Evolutionary conservation across 2,329 filamentous ascomycete species (phyloP).

Genomic region (Chrysosporium queenslandicum): DNA sequence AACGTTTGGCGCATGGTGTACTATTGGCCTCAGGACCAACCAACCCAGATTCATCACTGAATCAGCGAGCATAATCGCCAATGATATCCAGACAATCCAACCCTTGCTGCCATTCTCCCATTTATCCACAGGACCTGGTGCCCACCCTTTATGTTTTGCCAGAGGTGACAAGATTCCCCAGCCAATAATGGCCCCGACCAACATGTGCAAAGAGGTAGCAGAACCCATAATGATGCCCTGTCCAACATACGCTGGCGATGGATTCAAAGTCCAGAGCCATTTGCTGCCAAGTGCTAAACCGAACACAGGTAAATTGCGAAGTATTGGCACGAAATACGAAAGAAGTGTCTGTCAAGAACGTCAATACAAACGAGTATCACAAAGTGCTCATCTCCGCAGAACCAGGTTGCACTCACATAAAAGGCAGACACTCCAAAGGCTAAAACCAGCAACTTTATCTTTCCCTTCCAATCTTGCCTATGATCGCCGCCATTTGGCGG

Average conservation of each 20-base stretch:
- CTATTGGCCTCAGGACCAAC: conserved; percentile 56
- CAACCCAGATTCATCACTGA: conserved; percentile 79
- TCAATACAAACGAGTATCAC: conserved; percentile 6
- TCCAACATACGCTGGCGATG: conserved; percentile 91
- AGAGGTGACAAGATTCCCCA: conserved; percentile 87
- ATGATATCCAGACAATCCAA: conserved; percentile 95
- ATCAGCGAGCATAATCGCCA: conserved; percentile 95
- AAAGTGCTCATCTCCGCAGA: background rate
- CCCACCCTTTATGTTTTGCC: conserved; percentile 79
- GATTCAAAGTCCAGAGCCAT: conserved; percentile 95
- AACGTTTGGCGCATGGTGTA: conserved; percentile 39
- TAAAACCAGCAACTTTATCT: conserved; percentile 50
- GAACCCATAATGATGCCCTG: conserved; percentile 99
- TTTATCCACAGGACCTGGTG: conserved; percentile 71
- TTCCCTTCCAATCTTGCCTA: conserved; percentile 48
- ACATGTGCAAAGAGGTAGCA: conserved; percentile 89
- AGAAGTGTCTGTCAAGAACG: conserved; percentile 55
- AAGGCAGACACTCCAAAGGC: conserved; percentile 51
- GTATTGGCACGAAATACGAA: conserved; percentile 79
- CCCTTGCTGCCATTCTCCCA: conserved; percentile 93
- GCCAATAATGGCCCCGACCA: conserved; percentile 75
- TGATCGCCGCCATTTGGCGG: conserved; percentile 17
- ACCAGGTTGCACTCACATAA: conserved; percentile 32
- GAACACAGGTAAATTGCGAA: conserved; percentile 80
- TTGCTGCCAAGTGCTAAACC: conserved; percentile 60